phyloP scores from a whole-genome alignment of 179 eudicot genomes.

The Amaranthus tricolor region DNA sequence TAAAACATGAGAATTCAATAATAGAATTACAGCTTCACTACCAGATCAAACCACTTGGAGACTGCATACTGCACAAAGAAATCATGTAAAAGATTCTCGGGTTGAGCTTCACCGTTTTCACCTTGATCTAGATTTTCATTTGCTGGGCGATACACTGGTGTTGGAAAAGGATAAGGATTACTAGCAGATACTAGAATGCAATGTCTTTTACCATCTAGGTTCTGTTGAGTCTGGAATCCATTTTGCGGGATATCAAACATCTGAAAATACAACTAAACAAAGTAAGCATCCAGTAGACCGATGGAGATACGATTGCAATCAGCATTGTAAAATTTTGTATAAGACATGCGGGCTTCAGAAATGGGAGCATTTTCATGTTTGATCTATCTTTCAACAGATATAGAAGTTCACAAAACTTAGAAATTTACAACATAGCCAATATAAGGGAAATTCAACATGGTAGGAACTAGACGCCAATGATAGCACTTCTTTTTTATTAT shows the following conservation, averaged over 20 bases:
- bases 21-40: conserved; percentile 22
- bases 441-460: too few species aligned
- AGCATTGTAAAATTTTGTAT: conserved; percentile 8
- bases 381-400: too few species aligned
- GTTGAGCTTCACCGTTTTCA: conserved; percentile 37
- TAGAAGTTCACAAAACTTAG: background rate
- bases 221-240: conserved; percentile 63
- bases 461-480: too few species aligned
- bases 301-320: background rate
- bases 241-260: conserved; percentile 65
- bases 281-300: conserved; percentile 14
- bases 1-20: background rate
- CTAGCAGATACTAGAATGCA: conserved; percentile 86
- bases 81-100: conserved; percentile 42
- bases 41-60: conserved; percentile 83
- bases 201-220: conserved; percentile 68
- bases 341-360: too few species aligned
- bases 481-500: too few species aligned
- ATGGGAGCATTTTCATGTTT: too few species aligned
- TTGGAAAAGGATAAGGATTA: conserved; percentile 89
- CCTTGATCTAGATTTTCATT: conserved; percentile 45
- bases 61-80: conserved; percentile 88
- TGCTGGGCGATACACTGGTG: conserved; percentile 83
- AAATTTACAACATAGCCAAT: background rate
- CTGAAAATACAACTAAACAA: conserved; percentile 30